phyloP scores from a whole-genome alignment of 768 basidiomycete genomes.

The Amanita muscaria region DNA sequence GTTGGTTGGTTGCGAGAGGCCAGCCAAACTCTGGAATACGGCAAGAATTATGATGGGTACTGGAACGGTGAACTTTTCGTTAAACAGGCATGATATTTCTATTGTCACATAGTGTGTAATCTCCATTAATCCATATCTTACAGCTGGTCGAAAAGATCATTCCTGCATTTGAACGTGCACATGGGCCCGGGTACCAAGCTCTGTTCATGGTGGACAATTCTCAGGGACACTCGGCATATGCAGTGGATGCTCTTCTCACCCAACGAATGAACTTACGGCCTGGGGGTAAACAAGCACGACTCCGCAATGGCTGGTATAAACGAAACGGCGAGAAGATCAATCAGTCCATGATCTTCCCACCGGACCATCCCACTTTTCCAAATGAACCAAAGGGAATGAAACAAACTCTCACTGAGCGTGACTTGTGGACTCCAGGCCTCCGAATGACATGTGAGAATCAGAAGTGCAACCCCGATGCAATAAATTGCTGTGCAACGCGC shows the following conservation, averaged over 20 bases:
- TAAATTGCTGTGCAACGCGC: slow-evolving; percentile 8
- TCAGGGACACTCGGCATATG: slow-evolving; percentile 32
- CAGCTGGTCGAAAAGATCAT: slow-evolving; percentile 22
- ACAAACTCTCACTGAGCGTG: too few relatives aligned
- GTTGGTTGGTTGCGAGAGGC: slow-evolving; percentile 23
- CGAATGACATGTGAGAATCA: too few relatives aligned
- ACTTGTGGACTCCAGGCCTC: too few relatives aligned
- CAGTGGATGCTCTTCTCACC: slow-evolving; percentile 25
- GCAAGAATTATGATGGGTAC: slow-evolving; percentile 34
- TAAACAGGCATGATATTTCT: too few relatives aligned
- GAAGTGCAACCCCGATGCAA: not conserved
- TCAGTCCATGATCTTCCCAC: slow-evolving; percentile 28
- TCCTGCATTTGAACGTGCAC: slow-evolving; percentile 22
- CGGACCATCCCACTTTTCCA: slow-evolving; percentile 22
- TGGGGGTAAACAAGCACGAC: slow-evolving; percentile 28
- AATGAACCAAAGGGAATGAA: slow-evolving; percentile 15
- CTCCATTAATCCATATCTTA: not conserved
- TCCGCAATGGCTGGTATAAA: slow-evolving; percentile 25
- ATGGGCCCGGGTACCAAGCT: slow-evolving; percentile 25
- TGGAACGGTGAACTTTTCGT: slow-evolving; percentile 25
- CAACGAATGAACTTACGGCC: slow-evolving; percentile 28
- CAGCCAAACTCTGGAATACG: slow-evolving; percentile 29
- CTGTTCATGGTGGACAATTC: slow-evolving; percentile 34
- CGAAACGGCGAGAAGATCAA: slow-evolving; percentile 16
- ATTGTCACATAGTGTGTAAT: too few relatives aligned